These are phyloP conservation scores for Ensete ventricosum DNA, from an alignment of 176 grass and related monocot species.

Conservation along the genomic window DNA sequence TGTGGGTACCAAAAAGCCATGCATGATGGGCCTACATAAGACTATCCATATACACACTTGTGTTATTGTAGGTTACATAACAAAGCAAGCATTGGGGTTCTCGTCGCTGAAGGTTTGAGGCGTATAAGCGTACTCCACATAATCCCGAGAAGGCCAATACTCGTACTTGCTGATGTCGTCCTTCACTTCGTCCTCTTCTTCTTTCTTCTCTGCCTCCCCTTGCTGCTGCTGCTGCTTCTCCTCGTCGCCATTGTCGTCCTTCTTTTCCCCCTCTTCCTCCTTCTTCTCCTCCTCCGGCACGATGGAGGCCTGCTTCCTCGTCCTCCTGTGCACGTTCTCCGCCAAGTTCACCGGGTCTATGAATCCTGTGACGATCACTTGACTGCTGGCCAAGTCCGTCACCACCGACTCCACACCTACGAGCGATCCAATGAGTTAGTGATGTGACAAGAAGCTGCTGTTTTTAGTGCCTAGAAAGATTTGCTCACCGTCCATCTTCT, in stretches of 20 bases:
- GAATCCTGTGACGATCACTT: conserved; percentile 45
- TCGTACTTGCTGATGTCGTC: conserved; percentile 33
- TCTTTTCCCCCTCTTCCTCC: conserved; percentile 15
- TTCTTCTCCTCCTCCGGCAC: conserved; percentile 32
- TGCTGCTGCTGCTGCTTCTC: conserved; percentile 3
- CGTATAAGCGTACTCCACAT: conserved; percentile 30
- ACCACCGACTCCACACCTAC: conserved; percentile 46
- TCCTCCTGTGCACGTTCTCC: conserved; percentile 39
- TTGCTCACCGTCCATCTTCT: conserved; percentile 41
- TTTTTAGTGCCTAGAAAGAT: not conserved
- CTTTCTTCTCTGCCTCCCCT: not conserved
- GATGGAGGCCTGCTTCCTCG: conserved; percentile 34
- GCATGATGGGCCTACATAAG: too few species aligned
- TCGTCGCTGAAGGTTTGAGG: conserved; percentile 43
- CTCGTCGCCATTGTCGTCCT: conserved; percentile 22
- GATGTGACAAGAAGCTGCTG: not conserved
- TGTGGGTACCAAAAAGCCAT: too few species aligned
- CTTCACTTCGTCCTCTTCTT: not conserved
- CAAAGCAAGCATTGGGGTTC: conserved; percentile 47
- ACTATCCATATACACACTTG: not conserved
- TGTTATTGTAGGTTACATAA: conserved; percentile 19
- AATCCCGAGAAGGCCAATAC: conserved; percentile 24
- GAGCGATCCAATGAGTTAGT: not conserved
- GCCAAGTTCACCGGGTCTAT: conserved; percentile 32
- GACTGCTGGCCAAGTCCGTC: conserved; percentile 36